Conservation (phyloP, 2,329 filamentous ascomycete species). For the Aspergillus sp. region DNA sequence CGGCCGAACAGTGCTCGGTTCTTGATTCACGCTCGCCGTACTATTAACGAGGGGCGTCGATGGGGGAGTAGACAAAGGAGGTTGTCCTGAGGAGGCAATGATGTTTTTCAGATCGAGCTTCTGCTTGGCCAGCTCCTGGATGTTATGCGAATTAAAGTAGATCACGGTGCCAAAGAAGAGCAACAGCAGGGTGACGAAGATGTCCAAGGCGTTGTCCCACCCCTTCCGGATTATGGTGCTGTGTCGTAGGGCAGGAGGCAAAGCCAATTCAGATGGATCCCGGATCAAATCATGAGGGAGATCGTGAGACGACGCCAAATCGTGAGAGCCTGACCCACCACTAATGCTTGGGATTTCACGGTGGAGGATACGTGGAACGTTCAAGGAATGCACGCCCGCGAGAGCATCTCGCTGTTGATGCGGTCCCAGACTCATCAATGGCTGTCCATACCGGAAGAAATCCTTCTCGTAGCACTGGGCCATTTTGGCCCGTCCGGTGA, state of each 20-base stretch:
- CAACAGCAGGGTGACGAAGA: constrained; percentile 35
- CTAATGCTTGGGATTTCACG: constrained; percentile 40
- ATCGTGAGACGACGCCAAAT: constrained; percentile 22
- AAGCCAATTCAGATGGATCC: constrained; percentile 28
- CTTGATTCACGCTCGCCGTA: constrained; percentile 18
- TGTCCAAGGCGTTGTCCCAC: constrained; percentile 39
- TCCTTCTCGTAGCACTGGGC: constrained; percentile 51
- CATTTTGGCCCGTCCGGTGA: constrained; percentile 59
- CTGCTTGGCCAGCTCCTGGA: constrained; percentile 35
- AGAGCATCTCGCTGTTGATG: constrained; percentile 53
- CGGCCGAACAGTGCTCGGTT: constrained; percentile 15
- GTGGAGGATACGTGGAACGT: constrained; percentile 34
- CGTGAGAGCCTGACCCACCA: constrained; percentile 27
- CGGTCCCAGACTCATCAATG: constrained; percentile 29
- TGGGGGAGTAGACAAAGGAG: constrained; percentile 30
- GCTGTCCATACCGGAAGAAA: constrained; percentile 34
- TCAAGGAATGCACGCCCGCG: constrained; percentile 63
- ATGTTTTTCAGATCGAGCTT: constrained; percentile 40
- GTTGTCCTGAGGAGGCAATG: constrained; percentile 32
- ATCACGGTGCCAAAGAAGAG: constrained; percentile 35
- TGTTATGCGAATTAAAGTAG: constrained; percentile 35
- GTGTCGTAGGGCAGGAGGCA: constrained; percentile 32
- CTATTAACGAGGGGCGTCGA: constrained; percentile 25
- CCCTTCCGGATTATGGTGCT: constrained; percentile 40
- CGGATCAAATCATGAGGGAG: constrained; percentile 30